Conservation (phyloP, 2,329 filamentous ascomycete species). For the Epichloe gansuensis region DNA sequence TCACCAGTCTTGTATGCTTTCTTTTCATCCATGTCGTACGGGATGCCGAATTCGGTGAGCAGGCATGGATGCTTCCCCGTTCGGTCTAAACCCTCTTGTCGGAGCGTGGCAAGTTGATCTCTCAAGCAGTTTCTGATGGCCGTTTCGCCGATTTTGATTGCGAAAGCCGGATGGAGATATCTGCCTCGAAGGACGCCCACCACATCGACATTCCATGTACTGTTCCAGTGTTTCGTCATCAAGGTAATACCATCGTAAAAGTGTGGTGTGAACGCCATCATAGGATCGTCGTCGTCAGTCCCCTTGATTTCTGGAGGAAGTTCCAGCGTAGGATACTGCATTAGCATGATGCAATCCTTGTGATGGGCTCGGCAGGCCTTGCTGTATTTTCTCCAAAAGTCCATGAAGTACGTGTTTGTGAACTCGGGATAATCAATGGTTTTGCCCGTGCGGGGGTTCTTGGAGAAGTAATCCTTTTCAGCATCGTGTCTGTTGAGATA, state of each 20-base stretch:
- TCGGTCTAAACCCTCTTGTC: constrained; percentile 75
- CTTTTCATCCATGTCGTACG: constrained; percentile 97
- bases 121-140: constrained; percentile 89
- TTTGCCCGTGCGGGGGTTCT: constrained; percentile 62
- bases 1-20: constrained; percentile 91
- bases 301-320: constrained; percentile 81
- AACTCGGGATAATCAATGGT: constrained; percentile 72
- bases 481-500: constrained; percentile 58
- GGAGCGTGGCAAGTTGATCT: constrained; percentile 73
- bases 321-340: constrained; percentile 85
- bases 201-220: constrained; percentile 93
- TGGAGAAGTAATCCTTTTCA: constrained; percentile 84
- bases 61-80: constrained; percentile 83
- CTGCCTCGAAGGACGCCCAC: constrained; percentile 81
- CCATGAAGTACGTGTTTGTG: constrained; percentile 84
- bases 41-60: constrained; percentile 92
- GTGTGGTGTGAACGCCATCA: constrained; percentile 86
- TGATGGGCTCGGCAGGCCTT: constrained; percentile 65
- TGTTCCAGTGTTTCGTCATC: constrained; percentile 98
- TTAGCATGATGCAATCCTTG: constrained; percentile 72
- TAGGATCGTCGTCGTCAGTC: constrained; percentile 76
- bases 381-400: constrained; percentile 66
- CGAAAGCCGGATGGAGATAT: constrained; percentile 81
- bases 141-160: constrained; percentile 82
- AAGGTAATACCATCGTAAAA: constrained; percentile 96